Conservation (phyloP, 495 filamentous ascomycete genomes). For the Acidomyces sp. region DNA sequence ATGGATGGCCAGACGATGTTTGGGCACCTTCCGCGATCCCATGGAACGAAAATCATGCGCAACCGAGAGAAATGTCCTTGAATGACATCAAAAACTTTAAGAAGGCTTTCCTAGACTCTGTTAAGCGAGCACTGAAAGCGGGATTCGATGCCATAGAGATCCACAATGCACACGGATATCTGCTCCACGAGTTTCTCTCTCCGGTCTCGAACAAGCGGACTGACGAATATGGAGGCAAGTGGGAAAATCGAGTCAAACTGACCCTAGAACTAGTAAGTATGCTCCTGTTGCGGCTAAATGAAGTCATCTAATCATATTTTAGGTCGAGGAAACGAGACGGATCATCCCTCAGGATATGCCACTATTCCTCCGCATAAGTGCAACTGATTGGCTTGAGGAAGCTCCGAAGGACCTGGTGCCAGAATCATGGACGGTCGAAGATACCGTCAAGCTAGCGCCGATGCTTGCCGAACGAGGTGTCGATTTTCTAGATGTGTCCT, state of each 20-base stretch:
- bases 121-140: conserved; percentile 42
- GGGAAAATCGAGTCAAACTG: conserved; percentile 32
- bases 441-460: conserved; percentile 42
- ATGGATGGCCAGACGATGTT: conserved; percentile 52
- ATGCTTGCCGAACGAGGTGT: conserved; percentile 42
- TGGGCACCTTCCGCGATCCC: conserved; percentile 42
- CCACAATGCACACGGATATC: conserved; percentile 34
- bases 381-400: conserved; percentile 36
- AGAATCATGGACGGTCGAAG: conserved; percentile 43
- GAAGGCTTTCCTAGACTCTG: conserved; percentile 39
- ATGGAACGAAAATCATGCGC: conserved; percentile 38
- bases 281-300: not conserved
- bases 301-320: not conserved
- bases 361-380: conserved; percentile 29
- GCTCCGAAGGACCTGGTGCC: conserved; percentile 26
- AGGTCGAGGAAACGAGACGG: conserved; percentile 19
- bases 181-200: conserved; percentile 28
- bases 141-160: conserved; percentile 48
- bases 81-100: conserved; percentile 47
- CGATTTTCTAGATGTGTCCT: conserved; percentile 52
- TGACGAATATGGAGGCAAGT: conserved; percentile 33
- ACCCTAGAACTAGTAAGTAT: conserved; percentile 24
- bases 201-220: conserved; percentile 32
- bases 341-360: conserved; percentile 22
- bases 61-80: conserved; percentile 42